These are phyloP conservation scores for Leptodermis oblonga DNA, from an alignment of 257 asterid species.

Conservation along the genomic window DNA sequence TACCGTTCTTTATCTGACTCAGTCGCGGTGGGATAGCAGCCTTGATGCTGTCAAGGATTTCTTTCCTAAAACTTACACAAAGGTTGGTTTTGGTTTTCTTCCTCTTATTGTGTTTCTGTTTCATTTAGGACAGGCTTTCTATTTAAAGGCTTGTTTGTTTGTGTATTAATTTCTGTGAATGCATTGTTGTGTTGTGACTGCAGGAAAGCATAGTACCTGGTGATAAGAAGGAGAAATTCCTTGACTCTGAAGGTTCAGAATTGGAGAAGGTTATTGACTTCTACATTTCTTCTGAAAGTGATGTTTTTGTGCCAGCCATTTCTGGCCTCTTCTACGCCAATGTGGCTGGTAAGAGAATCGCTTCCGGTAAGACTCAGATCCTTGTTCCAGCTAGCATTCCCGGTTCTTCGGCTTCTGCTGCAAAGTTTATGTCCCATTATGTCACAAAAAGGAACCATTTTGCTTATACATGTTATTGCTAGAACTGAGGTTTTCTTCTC, in stretches of 20 bases:
- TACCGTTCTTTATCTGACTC: constrained; percentile 72
- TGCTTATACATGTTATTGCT: constrained; percentile 79
- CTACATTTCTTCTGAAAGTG: constrained; percentile 34
- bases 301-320: constrained; percentile 59
- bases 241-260: constrained; percentile 32
- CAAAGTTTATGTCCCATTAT: constrained; percentile 59
- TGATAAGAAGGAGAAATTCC: constrained; percentile 34
- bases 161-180: not conserved
- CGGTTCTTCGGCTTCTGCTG: constrained; percentile 52
- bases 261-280: constrained; percentile 42
- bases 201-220: constrained; percentile 78
- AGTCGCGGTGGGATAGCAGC: constrained; percentile 79
- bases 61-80: constrained; percentile 77
- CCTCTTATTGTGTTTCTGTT: not conserved
- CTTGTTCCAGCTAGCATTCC: constrained; percentile 63
- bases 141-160: not conserved
- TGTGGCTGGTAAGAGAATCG: constrained; percentile 77
- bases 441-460: constrained; percentile 69
- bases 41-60: constrained; percentile 65
- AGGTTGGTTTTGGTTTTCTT: constrained; percentile 39
- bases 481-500: constrained; percentile 16
- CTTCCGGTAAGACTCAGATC: constrained; percentile 61
- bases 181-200: constrained; percentile 7
- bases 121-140: not conserved
- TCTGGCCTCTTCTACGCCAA: constrained; percentile 76